phyloP scores from a whole-genome alignment of 1,284 basidiomycete species.

The Rhodotorula sp. region DNA sequence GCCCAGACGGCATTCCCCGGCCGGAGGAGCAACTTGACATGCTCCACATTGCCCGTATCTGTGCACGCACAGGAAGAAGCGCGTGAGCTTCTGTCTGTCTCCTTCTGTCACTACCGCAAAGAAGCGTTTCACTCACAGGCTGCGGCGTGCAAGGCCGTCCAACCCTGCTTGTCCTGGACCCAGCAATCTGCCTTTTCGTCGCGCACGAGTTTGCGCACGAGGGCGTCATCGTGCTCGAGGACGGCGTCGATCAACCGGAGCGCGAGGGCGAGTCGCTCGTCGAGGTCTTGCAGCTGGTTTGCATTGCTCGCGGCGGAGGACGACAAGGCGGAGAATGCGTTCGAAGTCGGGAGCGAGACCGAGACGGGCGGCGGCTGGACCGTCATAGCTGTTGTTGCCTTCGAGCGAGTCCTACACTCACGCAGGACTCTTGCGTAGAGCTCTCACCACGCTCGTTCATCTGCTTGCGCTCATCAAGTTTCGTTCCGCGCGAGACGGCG shows the following conservation, averaged over 20 bases:
- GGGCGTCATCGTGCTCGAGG: conserved; percentile 10
- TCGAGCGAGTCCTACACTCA: too few species aligned
- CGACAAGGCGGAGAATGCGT: neutral
- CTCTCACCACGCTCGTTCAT: too few species aligned
- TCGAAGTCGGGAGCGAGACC: conserved; percentile 2
- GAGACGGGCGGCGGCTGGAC: neutral
- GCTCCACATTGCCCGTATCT: conserved; percentile 44
- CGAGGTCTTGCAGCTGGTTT: conserved; percentile 1
- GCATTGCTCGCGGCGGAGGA: neutral
- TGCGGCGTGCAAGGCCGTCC: conserved; percentile 83
- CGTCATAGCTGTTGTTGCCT: neutral
- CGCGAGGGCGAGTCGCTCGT: conserved; percentile 19
- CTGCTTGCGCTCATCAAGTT: too few species aligned
- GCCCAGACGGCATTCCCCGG: conserved; percentile 85
- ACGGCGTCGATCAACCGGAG: conserved; percentile 28
- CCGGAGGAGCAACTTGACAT: conserved; percentile 68
- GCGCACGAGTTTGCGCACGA: conserved; percentile 11
- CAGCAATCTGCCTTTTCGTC: conserved; percentile 72
- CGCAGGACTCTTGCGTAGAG: too few species aligned
- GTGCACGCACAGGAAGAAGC: neutral
- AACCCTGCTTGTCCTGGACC: conserved; percentile 84
- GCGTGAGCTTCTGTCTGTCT: neutral
- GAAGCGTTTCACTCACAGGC: conserved; percentile 50
- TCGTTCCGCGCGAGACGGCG: too few species aligned
- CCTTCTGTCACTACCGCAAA: neutral